Percentiles rank a stretch among this genome's conserved stretches.
phyloP scores from a whole-genome alignment of 2,329 filamentous ascomycete genomes.

The Tolypocladium endophyticum region DNA sequence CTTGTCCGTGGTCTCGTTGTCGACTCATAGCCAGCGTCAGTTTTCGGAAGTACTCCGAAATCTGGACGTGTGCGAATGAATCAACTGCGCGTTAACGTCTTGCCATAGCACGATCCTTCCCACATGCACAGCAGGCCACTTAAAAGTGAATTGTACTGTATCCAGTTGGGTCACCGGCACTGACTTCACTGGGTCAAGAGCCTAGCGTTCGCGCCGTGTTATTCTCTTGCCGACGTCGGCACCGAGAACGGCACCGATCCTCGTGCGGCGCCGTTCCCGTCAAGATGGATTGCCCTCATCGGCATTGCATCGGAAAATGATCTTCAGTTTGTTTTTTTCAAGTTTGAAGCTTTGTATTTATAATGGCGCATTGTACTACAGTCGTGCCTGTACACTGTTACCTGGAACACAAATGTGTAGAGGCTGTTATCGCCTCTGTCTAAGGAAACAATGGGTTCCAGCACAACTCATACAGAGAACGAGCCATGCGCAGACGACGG shows the following conservation, averaged over 20 bases:
- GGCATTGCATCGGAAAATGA: not conserved
- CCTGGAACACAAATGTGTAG: not conserved
- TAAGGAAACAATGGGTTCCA: not conserved
- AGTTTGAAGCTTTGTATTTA: not conserved
- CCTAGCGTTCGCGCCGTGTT: not conserved
- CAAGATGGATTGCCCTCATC: not conserved
- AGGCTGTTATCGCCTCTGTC: not conserved
- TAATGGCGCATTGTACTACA: not conserved
- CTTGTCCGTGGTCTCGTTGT: not conserved
- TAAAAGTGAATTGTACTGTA: not conserved
- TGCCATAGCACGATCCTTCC: not conserved
- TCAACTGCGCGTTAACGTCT: not conserved
- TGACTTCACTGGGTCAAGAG: not conserved
- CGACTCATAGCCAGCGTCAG: not conserved
- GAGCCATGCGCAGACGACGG: not conserved
- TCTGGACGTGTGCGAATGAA: not conserved
- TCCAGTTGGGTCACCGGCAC: not conserved
- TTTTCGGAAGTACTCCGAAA: not conserved
- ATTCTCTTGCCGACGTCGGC: conserved; percentile 12
- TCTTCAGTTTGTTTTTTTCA: not conserved
- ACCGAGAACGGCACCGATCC: conserved; percentile 10
- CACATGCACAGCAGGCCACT: not conserved
- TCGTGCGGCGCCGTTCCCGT: not conserved
- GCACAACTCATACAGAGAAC: not conserved
- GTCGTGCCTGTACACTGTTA: too few species aligned